Conservation (phyloP, 805 yeast species). For the Myxozyma udenii region DNA sequence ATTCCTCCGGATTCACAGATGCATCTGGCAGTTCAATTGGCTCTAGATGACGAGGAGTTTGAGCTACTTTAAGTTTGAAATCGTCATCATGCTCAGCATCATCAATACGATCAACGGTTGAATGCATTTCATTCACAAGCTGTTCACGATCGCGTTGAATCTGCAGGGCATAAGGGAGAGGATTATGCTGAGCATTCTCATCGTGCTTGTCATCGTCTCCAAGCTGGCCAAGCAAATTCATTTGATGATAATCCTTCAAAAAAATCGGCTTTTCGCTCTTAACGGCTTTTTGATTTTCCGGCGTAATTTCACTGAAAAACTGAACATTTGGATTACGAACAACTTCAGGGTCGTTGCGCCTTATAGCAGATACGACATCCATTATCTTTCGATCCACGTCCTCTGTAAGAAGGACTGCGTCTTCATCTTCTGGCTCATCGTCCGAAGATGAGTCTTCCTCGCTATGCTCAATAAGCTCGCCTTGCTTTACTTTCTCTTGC, state of each 20-base stretch:
- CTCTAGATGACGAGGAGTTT: slow-evolving; percentile 38
- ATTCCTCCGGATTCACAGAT: slow-evolving; percentile 57
- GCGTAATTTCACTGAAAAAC: slow-evolving; percentile 66
- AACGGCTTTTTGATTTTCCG: slow-evolving; percentile 40
- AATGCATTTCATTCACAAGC: slow-evolving; percentile 72
- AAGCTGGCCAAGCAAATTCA: slow-evolving; percentile 65
- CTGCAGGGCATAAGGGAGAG: slow-evolving; percentile 66
- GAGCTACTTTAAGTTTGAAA: slow-evolving; percentile 62
- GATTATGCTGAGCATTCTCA: slow-evolving; percentile 2
- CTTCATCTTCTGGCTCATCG: slow-evolving; percentile 79
- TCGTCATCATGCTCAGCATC: slow-evolving; percentile 44
- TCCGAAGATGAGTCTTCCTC: slow-evolving; percentile 39
- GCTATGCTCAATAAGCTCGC: slow-evolving; percentile 36
- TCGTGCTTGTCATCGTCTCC: slow-evolving; percentile 35
- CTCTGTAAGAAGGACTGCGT: slow-evolving; percentile 80
- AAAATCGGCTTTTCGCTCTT: slow-evolving; percentile 70
- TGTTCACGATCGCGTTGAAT: slow-evolving; percentile 72
- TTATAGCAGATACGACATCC: slow-evolving; percentile 67
- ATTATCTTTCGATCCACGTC: slow-evolving; percentile 79
- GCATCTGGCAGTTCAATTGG: slow-evolving; percentile 62
- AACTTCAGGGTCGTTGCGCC: slow-evolving; percentile 56
- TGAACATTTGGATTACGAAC: slow-evolving; percentile 65
- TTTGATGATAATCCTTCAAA: slow-evolving; percentile 88
- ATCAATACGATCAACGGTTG: slow-evolving; percentile 46
- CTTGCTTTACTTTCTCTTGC: slow-evolving; percentile 33